Evolutionary conservation across 139 green algal genomes (phyloP).

Genomic region (Prasinococcaceae sp.): DNA sequence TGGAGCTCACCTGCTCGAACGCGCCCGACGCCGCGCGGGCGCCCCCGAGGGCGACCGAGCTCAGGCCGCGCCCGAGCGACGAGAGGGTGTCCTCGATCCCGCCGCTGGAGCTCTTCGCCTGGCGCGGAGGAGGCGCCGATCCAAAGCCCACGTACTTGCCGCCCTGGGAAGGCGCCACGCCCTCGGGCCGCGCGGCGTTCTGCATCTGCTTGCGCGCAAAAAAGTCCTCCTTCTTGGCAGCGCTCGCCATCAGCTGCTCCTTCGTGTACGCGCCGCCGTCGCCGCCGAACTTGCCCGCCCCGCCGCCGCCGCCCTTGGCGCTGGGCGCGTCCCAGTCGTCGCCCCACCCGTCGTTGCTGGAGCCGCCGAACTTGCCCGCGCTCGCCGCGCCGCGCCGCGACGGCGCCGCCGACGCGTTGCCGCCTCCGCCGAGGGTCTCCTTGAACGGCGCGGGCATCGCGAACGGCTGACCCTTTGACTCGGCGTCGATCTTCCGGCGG

Average conservation of each 20-base stretch:
- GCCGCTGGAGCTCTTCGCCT: not conserved
- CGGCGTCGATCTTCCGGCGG: constrained; percentile 65
- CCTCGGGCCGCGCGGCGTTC: constrained; percentile 65
- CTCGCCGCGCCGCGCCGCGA: not conserved
- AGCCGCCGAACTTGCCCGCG: not conserved
- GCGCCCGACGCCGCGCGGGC: too few relatives aligned
- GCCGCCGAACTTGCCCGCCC: not conserved
- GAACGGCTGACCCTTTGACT: constrained; percentile 62
- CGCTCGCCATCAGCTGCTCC: constrained; percentile 44
- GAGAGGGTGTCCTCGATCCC: too few relatives aligned
- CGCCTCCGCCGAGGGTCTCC: not conserved
- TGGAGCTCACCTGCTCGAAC: too few relatives aligned
- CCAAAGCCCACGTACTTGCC: constrained; percentile 98
- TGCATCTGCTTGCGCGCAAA: constrained; percentile 71
- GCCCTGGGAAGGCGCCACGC: constrained; percentile 73
- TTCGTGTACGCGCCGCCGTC: constrained; percentile 39
- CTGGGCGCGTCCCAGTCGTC: constrained; percentile 1
- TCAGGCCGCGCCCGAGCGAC: too few relatives aligned
- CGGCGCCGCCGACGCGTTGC: not conserved
- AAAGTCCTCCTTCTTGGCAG: constrained; percentile 69
- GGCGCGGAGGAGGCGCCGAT: constrained; percentile 23
- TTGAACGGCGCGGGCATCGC: constrained; percentile 38
- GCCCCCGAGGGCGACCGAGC: too few relatives aligned
- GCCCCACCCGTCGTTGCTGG: constrained; percentile 55
- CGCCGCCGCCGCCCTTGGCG: not conserved